Conservation (phyloP, 83 land plant species). For the Picea engelmannii region DNA sequence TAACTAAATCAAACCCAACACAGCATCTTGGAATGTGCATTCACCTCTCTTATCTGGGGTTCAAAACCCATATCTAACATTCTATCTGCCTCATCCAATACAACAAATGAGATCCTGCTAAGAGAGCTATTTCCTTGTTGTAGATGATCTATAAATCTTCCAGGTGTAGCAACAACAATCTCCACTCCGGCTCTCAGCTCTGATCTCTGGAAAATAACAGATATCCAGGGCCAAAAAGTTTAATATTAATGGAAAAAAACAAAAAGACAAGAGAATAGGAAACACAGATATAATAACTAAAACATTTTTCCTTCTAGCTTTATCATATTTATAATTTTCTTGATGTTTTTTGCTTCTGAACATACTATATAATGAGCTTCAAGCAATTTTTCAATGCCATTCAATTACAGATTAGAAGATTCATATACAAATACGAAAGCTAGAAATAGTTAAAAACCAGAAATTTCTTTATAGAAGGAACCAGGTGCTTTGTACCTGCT, state of each 20-base stretch:
- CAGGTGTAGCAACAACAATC: slow-evolving; percentile 76
- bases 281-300: not conserved
- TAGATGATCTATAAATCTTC: slow-evolving; percentile 69
- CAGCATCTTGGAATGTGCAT: not conserved
- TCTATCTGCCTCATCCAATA: slow-evolving; percentile 72
- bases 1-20: not conserved
- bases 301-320: not conserved
- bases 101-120: slow-evolving; percentile 61
- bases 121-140: slow-evolving; percentile 72
- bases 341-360: not conserved
- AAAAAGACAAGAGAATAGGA: not conserved
- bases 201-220: slow-evolving; percentile 27
- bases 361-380: not conserved
- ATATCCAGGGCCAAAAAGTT: not conserved
- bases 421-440: not conserved
- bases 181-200: slow-evolving; percentile 66
- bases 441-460: not conserved
- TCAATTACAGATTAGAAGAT: not conserved
- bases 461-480: not conserved
- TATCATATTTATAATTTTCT: not conserved
- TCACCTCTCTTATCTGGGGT: slow-evolving; percentile 75
- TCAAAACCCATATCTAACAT: slow-evolving; percentile 84
- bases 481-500: slow-evolving; percentile 42
- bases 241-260: not conserved
- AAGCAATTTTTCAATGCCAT: not conserved